phyloP scores from a whole-genome alignment of 2,329 filamentous ascomycete genomes.

The Trichoderma hamatum region DNA sequence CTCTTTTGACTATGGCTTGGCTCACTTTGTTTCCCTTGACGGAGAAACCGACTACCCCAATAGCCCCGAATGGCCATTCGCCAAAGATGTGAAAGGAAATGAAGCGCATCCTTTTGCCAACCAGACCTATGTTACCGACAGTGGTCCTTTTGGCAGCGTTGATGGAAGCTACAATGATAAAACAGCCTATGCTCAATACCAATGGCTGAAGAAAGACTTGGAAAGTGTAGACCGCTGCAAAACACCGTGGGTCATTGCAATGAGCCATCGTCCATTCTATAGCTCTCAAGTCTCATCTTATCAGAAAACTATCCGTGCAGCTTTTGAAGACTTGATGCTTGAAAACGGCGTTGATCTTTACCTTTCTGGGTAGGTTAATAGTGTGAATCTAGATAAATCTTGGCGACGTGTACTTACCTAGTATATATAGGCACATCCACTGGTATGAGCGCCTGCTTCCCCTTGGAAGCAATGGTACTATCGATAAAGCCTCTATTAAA shows the following conservation, averaged over 20 bases:
- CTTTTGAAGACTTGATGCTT: conserved; percentile 10
- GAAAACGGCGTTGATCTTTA: conserved; percentile 17
- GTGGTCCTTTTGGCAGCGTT: conserved; percentile 14
- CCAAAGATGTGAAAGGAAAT: conserved; percentile 6
- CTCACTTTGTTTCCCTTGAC: conserved; percentile 2
- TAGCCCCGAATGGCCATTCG: conserved; percentile 20
- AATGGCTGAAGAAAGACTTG: conserved; percentile 16
- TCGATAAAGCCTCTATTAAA: conserved; percentile 2
- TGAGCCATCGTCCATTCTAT: conserved; percentile 22
- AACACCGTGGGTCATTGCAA: conserved; percentile 14
- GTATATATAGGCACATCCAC: conserved; percentile 4
- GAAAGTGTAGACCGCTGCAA: conserved; percentile 18
- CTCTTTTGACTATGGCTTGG: conserved; percentile 16
- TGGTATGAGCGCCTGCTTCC: conserved; percentile 22
- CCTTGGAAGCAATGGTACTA: conserved; percentile 12
- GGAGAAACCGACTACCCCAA: conserved; percentile 15
- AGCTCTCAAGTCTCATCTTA: conserved; percentile 16
- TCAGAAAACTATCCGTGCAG: not conserved
- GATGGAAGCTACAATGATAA: conserved; percentile 11
- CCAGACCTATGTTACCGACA: conserved; percentile 20
- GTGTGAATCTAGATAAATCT: not conserved
- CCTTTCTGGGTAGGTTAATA: not conserved
- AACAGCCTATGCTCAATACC: conserved; percentile 8
- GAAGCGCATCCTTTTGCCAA: conserved; percentile 10
- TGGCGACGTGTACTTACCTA: not conserved